These are phyloP conservation scores for Ceratocystis smalleyi DNA, from an alignment of 2,329 filamentous ascomycete genomes.

Conservation along the genomic window DNA sequence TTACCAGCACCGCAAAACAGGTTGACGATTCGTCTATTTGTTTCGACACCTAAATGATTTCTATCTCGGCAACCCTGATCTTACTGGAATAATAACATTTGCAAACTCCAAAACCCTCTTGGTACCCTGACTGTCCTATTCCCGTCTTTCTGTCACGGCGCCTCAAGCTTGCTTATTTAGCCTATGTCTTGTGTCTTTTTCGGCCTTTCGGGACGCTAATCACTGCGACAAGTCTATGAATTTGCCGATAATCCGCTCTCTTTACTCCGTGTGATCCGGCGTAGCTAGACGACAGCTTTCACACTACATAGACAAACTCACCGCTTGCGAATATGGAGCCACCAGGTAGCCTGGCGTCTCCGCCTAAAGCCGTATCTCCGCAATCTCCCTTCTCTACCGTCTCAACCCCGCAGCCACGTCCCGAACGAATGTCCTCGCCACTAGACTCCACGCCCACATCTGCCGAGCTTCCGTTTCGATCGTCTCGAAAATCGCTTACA, in stretches of 20 bases:
- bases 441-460: constrained; percentile 12
- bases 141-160: neutral
- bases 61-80: neutral
- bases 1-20: neutral
- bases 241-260: neutral
- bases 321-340: neutral
- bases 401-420: constrained; percentile 39
- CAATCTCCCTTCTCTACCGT: constrained; percentile 53
- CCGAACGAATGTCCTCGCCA: constrained; percentile 14
- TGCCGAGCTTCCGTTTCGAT: constrained; percentile 12
- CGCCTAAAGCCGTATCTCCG: constrained; percentile 43
- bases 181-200: neutral
- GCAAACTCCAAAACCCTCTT: neutral
- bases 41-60: no score
- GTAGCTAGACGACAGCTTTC: neutral
- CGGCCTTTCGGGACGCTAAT: neutral
- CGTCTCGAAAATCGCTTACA: constrained; percentile 38
- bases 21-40: neutral
- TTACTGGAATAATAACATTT: neutral
- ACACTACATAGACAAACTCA: neutral
- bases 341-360: constrained; percentile 42
- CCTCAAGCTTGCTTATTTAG: neutral
- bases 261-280: neutral
- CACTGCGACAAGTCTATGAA: neutral
- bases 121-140: neutral